Conservation (phyloP, 2,329 filamentous ascomycete genomes). For the Colletotrichum eleusines region DNA sequence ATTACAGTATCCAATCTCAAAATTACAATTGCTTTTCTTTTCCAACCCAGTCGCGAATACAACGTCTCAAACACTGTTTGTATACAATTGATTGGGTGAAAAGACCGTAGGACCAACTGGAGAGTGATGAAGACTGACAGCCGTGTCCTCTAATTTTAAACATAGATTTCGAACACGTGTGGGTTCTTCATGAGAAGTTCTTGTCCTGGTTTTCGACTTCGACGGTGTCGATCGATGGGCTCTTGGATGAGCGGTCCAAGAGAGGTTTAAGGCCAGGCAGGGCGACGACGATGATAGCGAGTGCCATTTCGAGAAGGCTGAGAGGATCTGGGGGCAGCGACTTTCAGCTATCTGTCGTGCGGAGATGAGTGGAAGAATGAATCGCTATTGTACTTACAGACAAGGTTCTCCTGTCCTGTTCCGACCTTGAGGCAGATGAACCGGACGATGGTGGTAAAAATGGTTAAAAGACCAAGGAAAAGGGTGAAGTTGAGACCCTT, state of each 20-base stretch:
- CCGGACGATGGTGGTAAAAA: slow-evolving; percentile 45
- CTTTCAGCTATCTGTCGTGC: not conserved
- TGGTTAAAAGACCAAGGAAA: slow-evolving; percentile 45
- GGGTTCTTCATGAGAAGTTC: slow-evolving; percentile 14
- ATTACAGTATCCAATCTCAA: no score
- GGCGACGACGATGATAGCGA: slow-evolving; percentile 44
- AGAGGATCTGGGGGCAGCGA: slow-evolving; percentile 40
- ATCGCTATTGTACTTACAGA: slow-evolving; percentile 42
- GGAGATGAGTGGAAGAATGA: no score
- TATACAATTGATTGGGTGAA: rapidly evolving
- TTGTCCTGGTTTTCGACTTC: slow-evolving; percentile 32
- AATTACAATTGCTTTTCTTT: not conserved
- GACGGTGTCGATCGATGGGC: slow-evolving; percentile 30
- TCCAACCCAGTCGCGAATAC: rapidly evolving
- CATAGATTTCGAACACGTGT: not conserved
- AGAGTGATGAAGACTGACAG: no score
- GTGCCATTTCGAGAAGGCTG: slow-evolving; percentile 44
- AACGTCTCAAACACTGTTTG: not conserved
- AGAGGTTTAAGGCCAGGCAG: slow-evolving; percentile 46
- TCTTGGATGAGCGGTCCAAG: slow-evolving; percentile 29
- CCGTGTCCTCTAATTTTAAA: no score
- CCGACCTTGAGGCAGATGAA: slow-evolving; percentile 45
- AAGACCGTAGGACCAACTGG: not conserved
- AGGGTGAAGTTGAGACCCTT: slow-evolving; percentile 45
- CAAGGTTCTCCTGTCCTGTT: slow-evolving; percentile 46